Conservation (phyloP, 176 grass and related monocot species). For the Triticum urartu region DNA sequence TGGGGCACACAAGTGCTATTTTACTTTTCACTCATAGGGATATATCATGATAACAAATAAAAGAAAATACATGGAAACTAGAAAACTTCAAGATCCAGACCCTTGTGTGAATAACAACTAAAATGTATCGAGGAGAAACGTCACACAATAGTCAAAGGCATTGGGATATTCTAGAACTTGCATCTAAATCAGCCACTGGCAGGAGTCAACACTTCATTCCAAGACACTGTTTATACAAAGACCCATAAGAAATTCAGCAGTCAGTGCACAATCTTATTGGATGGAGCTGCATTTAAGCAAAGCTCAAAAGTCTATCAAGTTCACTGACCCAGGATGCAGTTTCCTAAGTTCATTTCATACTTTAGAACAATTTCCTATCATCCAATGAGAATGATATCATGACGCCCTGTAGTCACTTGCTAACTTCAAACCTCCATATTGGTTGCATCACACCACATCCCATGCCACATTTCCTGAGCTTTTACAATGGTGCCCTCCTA, state of each 20-base stretch:
- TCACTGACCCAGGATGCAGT: not conserved
- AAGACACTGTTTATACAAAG: constrained; percentile 7
- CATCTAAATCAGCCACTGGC: not conserved
- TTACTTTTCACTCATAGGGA: constrained; percentile 16
- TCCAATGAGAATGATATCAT: not conserved
- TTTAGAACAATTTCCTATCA: constrained; percentile 1
- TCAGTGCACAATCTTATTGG: not conserved
- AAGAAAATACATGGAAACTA: not conserved
- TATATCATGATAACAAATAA: not conserved
- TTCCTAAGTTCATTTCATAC: not conserved
- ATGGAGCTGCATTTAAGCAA: not conserved
- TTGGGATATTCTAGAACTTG: not conserved
- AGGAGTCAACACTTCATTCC: not conserved
- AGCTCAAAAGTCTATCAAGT: not conserved
- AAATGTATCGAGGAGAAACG: not conserved
- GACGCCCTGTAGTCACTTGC: not conserved
- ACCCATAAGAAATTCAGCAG: constrained; percentile 5
- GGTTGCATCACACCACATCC: not conserved
- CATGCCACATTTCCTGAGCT: not conserved
- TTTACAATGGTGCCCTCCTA: not conserved
- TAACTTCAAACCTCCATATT: constrained; percentile 11
- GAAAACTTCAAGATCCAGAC: not conserved
- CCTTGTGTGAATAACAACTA: not conserved
- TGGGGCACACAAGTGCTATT: not conserved
- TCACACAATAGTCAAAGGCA: not conserved